These are phyloP conservation scores for Stephanocyclus meneghinianus DNA, from an alignment of 352 stramenopile genomes.

Conservation along the genomic window DNA sequence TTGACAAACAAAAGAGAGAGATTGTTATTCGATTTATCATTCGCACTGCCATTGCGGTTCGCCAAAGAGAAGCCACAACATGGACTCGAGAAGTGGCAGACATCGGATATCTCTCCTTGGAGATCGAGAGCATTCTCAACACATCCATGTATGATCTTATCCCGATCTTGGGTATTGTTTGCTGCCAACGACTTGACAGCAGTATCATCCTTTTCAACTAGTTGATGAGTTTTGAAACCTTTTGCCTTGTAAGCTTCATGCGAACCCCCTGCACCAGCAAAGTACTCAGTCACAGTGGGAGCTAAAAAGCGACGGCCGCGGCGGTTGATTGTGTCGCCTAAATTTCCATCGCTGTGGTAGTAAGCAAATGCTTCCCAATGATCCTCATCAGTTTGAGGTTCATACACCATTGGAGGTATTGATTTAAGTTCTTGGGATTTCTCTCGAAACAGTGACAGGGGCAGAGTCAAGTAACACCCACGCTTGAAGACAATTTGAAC, in stretches of 20 bases:
- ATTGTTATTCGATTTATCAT: neutral
- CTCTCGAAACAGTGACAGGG: neutral
- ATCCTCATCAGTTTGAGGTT: neutral
- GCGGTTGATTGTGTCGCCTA: neutral
- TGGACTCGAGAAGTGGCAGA: neutral
- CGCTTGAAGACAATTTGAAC: neutral
- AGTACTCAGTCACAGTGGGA: neutral
- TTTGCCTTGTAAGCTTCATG: neutral
- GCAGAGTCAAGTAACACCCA: neutral
- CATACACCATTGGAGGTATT: neutral
- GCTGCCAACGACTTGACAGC: neutral
- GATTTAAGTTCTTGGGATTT: neutral
- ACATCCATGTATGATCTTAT: neutral
- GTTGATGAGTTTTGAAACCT: neutral
- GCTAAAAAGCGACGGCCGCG: neutral
- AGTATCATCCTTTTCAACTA: slow-evolving; percentile 1
- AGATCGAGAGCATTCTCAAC: neutral
- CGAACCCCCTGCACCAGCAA: neutral
- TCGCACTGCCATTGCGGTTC: neutral
- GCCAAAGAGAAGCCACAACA: neutral
- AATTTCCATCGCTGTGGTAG: neutral
- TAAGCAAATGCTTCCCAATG: slow-evolving; percentile 1
- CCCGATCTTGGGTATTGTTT: neutral
- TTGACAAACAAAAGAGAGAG: neutral
- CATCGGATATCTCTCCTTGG: neutral